phyloP scores from a whole-genome alignment of 257 asterid genomes.

The Rhazya stricta region DNA sequence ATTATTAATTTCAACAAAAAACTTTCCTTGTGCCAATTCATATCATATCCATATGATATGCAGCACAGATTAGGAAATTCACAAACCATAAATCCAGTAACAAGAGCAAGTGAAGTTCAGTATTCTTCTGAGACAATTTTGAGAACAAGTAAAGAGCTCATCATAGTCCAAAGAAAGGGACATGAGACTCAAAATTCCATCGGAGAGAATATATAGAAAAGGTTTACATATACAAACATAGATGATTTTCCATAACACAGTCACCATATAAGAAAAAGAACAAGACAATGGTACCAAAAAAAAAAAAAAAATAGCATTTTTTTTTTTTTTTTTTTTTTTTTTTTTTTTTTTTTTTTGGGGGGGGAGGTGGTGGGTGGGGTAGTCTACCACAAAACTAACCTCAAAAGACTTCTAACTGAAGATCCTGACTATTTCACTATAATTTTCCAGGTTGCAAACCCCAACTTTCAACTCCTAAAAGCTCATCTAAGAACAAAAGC shows the following conservation, averaged over 20 bases:
- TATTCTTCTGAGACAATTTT: background rate
- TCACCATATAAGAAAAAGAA: too few species aligned
- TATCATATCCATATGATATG: background rate
- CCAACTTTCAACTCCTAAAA: background rate
- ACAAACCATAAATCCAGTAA: background rate
- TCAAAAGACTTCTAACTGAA: background rate
- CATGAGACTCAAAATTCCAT: background rate
- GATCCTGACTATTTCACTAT: background rate
- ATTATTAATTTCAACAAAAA: background rate
- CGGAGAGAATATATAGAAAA: background rate
- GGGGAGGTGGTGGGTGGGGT: too few species aligned
- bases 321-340: too few species aligned
- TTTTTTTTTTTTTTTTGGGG: too few species aligned
- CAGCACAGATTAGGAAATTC: background rate
- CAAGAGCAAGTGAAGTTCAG: background rate
- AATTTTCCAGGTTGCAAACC: background rate
- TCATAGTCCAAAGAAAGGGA: background rate
- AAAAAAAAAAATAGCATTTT: too few species aligned
- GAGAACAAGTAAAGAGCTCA: background rate
- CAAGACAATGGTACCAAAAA: too few species aligned
- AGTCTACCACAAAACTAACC: background rate
- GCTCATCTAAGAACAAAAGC: background rate
- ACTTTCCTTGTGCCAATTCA: background rate
- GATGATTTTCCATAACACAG: background rate
- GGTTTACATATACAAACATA: background rate